phyloP scores from a whole-genome alignment of 2,329 filamentous ascomycete species.

The Colletotrichum liriopes region DNA sequence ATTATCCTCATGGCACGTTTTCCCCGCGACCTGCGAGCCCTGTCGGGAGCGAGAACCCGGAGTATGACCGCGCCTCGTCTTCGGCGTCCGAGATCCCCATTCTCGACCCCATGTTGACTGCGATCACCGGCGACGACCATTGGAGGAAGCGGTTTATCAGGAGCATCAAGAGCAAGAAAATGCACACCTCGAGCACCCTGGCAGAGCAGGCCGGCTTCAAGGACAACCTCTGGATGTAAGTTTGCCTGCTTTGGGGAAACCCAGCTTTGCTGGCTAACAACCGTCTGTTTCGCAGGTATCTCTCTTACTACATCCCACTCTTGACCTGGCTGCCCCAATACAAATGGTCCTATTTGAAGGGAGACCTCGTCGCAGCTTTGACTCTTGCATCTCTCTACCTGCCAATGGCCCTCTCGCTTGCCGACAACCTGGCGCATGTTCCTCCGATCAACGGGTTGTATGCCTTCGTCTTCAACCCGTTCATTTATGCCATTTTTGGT shows the following conservation, averaged over 20 bases:
- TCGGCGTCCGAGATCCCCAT: constrained; percentile 53
- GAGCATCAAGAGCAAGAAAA: constrained; percentile 74
- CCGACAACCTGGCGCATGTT: constrained; percentile 92
- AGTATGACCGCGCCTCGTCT: constrained; percentile 53
- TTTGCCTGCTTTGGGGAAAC: neutral
- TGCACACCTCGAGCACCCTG: constrained; percentile 80
- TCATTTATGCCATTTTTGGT: constrained; percentile 92
- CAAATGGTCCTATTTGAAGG: constrained; percentile 83
- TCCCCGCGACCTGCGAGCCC: constrained; percentile 76
- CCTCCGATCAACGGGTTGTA: constrained; percentile 96
- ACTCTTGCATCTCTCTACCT: constrained; percentile 99
- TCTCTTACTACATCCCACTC: constrained; percentile 94
- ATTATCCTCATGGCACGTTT: constrained; percentile 83
- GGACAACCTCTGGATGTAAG: constrained; percentile 80
- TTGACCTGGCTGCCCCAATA: constrained; percentile 94
- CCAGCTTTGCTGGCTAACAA: constrained; percentile 3
- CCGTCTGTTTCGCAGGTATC: constrained; percentile 71
- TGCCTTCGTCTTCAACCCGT: constrained; percentile 91
- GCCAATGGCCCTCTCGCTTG: constrained; percentile 95
- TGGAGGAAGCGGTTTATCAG: constrained; percentile 67
- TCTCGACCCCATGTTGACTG: constrained; percentile 58
- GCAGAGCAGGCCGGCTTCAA: constrained; percentile 82
- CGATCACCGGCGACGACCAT: constrained; percentile 57
- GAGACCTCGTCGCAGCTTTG: constrained; percentile 88
- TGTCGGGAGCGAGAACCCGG: constrained; percentile 52